Conservation (phyloP, 768 basidiomycete species). For the Termitomyces sp. region DNA sequence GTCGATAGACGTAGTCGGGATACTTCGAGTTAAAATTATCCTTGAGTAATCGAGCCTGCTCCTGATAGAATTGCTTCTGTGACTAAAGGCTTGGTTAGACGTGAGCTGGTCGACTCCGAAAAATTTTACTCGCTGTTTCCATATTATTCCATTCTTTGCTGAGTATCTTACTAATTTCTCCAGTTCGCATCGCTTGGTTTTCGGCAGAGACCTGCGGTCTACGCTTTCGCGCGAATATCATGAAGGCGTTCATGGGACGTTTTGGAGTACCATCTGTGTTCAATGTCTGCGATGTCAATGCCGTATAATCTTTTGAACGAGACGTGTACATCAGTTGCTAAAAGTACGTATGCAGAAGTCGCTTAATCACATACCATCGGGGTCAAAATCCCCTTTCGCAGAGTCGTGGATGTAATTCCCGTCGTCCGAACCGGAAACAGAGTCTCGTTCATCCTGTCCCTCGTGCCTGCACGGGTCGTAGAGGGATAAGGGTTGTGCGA, state of each 20-base stretch:
- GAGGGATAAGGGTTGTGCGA: slow-evolving; percentile 25
- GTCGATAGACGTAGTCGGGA: slow-evolving; percentile 87
- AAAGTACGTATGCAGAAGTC: neutral
- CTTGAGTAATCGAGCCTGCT: slow-evolving; percentile 82
- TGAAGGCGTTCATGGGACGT: slow-evolving; percentile 91
- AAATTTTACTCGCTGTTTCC: slow-evolving; percentile 52
- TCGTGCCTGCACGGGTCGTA: slow-evolving; percentile 19
- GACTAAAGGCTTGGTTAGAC: slow-evolving; percentile 34
- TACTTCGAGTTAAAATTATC: slow-evolving; percentile 83
- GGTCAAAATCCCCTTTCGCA: slow-evolving; percentile 37
- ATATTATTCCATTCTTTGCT: slow-evolving; percentile 85
- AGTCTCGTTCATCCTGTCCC: slow-evolving; percentile 42
- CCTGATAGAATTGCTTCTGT: slow-evolving; percentile 85
- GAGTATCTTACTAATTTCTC: slow-evolving; percentile 85
- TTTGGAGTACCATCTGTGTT: slow-evolving; percentile 88
- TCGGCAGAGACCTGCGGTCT: slow-evolving; percentile 84
- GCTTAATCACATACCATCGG: slow-evolving; percentile 39
- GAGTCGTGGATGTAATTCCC: slow-evolving; percentile 32
- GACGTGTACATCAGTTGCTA: neutral
- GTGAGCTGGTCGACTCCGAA: slow-evolving; percentile 1
- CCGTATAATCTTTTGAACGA: slow-evolving; percentile 26
- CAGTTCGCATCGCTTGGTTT: slow-evolving; percentile 86
- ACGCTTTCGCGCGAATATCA: slow-evolving; percentile 85
- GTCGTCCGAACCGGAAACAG: slow-evolving; percentile 57
- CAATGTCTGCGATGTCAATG: slow-evolving; percentile 73